Percentiles rank a stretch among this genome's conserved stretches.
phyloP scores from a whole-genome alignment of 2,329 filamentous ascomycete genomes.

The Emergomyces pasteurianus region DNA sequence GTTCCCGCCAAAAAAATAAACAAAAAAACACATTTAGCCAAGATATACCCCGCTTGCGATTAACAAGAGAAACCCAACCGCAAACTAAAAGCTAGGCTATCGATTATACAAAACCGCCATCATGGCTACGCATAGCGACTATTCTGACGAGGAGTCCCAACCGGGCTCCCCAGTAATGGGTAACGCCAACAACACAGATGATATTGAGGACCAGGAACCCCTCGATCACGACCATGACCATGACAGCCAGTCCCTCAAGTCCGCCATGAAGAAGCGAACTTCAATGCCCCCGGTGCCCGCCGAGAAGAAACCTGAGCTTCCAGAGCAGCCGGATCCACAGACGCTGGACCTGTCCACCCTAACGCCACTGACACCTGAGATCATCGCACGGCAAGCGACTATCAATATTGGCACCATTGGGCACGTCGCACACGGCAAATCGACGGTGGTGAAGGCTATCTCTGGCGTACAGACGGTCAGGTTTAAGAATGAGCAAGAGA shows the following conservation, averaged over 20 bases:
- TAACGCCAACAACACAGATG: conserved; percentile 40
- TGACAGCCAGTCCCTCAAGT: conserved; percentile 60
- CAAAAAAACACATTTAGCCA: neutral
- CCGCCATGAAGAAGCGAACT: conserved; percentile 68
- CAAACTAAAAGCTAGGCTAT: neutral
- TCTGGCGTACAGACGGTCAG: conserved; percentile 97
- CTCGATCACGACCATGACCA: conserved; percentile 45
- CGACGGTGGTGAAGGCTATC: conserved; percentile 97
- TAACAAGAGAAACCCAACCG: neutral
- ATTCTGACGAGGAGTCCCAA: conserved; percentile 43
- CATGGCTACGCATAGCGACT: conserved; percentile 46
- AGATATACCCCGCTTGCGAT: neutral
- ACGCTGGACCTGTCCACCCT: conserved; percentile 72
- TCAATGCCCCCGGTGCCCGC: conserved; percentile 38
- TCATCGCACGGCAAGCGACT: conserved; percentile 93
- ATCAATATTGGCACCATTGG: conserved; percentile 99
- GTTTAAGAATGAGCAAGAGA: conserved; percentile 99
- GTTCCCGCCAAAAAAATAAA: neutral
- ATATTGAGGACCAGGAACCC: conserved; percentile 64
- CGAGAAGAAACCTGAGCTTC: conserved; percentile 53
- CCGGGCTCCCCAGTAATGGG: conserved; percentile 43
- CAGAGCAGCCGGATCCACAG: conserved; percentile 86
- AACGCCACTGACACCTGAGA: conserved; percentile 82
- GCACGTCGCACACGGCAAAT: conserved; percentile 97
- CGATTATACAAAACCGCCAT: conserved; percentile 14